These are phyloP conservation scores for Heterococcus sp. DNA, from an alignment of 108 stramenopile species.

Conservation along the genomic window DNA sequence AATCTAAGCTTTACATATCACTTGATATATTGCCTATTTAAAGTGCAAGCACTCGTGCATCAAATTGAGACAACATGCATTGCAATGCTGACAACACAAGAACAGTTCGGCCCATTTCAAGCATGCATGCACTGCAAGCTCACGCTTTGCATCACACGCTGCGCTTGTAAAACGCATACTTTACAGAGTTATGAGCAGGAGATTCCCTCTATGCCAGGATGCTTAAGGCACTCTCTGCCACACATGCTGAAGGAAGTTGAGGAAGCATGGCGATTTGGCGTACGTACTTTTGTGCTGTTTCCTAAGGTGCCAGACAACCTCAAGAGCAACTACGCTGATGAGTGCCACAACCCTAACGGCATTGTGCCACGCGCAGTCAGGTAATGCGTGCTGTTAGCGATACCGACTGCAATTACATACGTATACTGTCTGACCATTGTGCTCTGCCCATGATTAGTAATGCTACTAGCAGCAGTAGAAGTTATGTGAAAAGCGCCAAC, in stretches of 20 bases:
- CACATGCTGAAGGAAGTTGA: conserved; percentile 85
- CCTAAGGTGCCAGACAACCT: conserved; percentile 86
- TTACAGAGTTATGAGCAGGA: conserved; percentile 62
- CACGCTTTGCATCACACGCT: neutral
- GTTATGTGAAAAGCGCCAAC: too few species aligned
- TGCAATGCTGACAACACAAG: too few species aligned
- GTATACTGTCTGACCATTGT: too few species aligned
- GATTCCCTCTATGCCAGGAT: conserved; percentile 92
- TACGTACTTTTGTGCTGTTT: conserved; percentile 86
- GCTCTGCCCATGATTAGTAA: too few species aligned
- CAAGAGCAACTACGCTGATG: conserved; percentile 88
- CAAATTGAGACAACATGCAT: neutral
- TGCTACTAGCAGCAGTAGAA: too few species aligned
- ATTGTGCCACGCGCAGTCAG: conserved; percentile 85
- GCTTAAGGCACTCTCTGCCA: conserved; percentile 75
- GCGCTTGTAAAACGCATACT: neutral
- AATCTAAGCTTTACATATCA: too few species aligned
- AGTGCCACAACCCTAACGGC: conserved; percentile 92
- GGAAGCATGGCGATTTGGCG: conserved; percentile 77
- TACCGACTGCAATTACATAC: too few species aligned
- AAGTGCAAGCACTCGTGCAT: neutral
- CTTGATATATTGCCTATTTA: too few species aligned
- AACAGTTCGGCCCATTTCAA: too few species aligned
- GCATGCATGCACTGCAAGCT: too few species aligned
- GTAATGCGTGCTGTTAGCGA: neutral